Evolutionary conservation across 192 early-diverging fungal genomes (phyloP).

Genomic region (Allomyces javanicus): DNA sequence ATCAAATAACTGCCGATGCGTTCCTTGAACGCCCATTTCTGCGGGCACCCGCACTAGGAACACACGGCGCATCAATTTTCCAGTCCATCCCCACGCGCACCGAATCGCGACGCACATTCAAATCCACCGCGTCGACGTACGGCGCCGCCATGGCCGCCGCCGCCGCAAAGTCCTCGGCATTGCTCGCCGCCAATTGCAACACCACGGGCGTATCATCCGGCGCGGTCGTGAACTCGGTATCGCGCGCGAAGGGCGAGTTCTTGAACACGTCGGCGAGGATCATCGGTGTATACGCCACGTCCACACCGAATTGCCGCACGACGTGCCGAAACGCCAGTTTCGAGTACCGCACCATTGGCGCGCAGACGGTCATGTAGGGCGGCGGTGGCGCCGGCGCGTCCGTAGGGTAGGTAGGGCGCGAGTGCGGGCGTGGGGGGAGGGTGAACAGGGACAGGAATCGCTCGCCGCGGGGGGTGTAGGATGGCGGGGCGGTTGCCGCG

Average conservation of each 20-base stretch:
- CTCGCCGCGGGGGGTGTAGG: no score
- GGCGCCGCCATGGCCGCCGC: conserved; percentile 65
- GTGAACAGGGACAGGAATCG: no score
- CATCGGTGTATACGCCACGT: conserved; percentile 90
- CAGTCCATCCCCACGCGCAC: no score
- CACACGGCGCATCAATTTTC: no score
- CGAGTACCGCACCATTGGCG: conserved; percentile 94
- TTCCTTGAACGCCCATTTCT: conserved; percentile 85
- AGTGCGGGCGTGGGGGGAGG: no score
- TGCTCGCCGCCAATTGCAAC: conserved; percentile 83
- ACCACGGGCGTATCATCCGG: conserved; percentile 63
- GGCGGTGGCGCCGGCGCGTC: no score
- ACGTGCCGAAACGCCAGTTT: conserved; percentile 81
- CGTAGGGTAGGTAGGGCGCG: no score
- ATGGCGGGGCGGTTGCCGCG: no score
- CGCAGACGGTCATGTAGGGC: conserved; percentile 50
- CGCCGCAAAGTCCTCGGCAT: conserved; percentile 56
- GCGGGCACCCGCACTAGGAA: conserved; percentile 80
- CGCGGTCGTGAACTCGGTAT: conserved; percentile 67
- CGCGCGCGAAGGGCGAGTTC: conserved; percentile 56
- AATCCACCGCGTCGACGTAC: conserved; percentile 41
- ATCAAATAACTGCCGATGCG: conserved; percentile 69
- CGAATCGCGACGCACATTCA: conserved; percentile 14
- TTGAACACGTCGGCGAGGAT: conserved; percentile 84
- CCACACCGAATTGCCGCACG: conserved; percentile 54